phyloP scores from a whole-genome alignment of 1,284 basidiomycete genomes.

The Takashimella koratensis region DNA sequence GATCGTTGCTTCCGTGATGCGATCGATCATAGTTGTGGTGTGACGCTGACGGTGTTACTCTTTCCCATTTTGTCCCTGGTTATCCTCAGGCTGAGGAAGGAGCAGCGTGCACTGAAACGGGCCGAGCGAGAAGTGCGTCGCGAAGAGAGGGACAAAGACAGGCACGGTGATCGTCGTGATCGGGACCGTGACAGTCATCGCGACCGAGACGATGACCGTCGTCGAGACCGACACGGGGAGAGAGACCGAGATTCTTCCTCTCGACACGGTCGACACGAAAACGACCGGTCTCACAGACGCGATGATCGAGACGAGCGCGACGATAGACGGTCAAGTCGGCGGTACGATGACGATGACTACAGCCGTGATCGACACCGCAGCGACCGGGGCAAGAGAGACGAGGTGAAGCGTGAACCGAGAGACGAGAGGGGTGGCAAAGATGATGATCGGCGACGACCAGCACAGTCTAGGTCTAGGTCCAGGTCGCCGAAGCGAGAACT shows the following conservation, averaged over 20 bases:
- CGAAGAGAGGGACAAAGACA: constrained; percentile 35
- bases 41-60: too few species aligned
- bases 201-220: constrained; percentile 2
- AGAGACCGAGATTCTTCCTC: too few species aligned
- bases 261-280: too few species aligned
- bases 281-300: too few species aligned
- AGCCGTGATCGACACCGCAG: constrained; percentile 3
- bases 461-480: neutral
- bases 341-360: too few species aligned
- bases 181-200: constrained; percentile 6
- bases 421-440: neutral
- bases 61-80: neutral
- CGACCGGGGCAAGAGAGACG: neutral
- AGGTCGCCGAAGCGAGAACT: neutral
- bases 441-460: constrained; percentile 5
- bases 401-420: neutral
- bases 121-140: constrained; percentile 40
- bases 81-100: constrained; percentile 35
- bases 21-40: too few species aligned
- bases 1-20: too few species aligned
- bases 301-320: constrained; percentile 5
- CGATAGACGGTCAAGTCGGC: too few species aligned
- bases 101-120: constrained; percentile 37
- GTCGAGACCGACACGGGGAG: constrained; percentile 4
- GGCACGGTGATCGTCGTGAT: constrained; percentile 1